These are phyloP conservation scores for Lipomyces lipofer DNA, from an alignment of 805 yeast species.

Conservation along the genomic window DNA sequence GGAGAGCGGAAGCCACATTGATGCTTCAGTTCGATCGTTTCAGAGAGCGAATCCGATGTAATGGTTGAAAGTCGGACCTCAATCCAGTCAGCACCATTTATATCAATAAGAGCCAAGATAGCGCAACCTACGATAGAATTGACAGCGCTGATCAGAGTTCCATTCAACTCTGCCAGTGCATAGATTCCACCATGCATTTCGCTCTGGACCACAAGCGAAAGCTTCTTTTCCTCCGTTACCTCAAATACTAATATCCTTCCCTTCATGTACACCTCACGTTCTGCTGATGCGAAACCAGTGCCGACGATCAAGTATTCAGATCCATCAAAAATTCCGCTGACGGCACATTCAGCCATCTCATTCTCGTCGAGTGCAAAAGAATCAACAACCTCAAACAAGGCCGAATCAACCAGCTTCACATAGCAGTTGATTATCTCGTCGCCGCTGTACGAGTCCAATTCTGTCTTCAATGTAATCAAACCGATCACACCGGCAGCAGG, in stretches of 20 bases:
- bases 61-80: conserved; percentile 24
- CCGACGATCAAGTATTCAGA: conserved; percentile 30
- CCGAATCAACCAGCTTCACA: conserved; percentile 25
- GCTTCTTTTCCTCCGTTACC: conserved; percentile 14
- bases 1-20: conserved; percentile 29
- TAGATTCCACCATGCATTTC: conserved; percentile 27
- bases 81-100: neutral
- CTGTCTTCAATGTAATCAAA: conserved; percentile 22
- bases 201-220: conserved; percentile 11
- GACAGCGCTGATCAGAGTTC: conserved; percentile 18
- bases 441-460: conserved; percentile 24
- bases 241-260: conserved; percentile 30
- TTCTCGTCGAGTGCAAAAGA: conserved; percentile 18
- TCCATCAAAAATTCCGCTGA: conserved; percentile 15
- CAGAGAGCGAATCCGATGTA: conserved; percentile 6
- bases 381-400: conserved; percentile 20
- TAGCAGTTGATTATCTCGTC: conserved; percentile 23
- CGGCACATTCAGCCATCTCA: conserved; percentile 30
- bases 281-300: conserved; percentile 28
- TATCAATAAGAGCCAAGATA: neutral
- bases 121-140: conserved; percentile 25
- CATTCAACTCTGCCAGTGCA: conserved; percentile 18
- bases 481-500: conserved; percentile 15
- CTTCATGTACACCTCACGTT: conserved; percentile 25
- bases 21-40: conserved; percentile 11